phyloP scores from a whole-genome alignment of 2,329 filamentous ascomycete genomes.

The Aspergillus sp. region DNA sequence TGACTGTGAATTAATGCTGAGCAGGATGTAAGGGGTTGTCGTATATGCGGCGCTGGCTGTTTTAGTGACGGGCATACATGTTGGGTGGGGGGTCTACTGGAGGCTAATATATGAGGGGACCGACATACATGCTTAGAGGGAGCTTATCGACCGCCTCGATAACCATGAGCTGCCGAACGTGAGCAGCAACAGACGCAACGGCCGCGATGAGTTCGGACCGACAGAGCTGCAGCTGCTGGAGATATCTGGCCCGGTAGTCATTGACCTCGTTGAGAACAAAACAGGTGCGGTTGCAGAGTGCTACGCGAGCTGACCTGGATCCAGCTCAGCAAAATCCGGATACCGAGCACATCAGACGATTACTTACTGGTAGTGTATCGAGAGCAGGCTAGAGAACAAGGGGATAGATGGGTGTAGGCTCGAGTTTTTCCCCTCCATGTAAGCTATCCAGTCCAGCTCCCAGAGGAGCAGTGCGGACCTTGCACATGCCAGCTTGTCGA shows the following conservation, averaged over 20 bases:
- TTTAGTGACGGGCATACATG: neutral
- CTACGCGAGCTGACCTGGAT: neutral
- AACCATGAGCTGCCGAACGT: neutral
- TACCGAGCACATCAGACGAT: no score
- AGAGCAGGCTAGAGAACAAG: slow-evolving; percentile 4
- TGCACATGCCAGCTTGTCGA: neutral
- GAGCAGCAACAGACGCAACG: neutral
- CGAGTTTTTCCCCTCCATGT: slow-evolving; percentile 3
- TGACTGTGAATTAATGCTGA: neutral
- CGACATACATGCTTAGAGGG: neutral
- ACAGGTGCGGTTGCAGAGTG: neutral
- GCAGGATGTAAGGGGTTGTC: neutral
- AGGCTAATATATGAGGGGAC: no score
- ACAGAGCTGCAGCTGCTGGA: neutral
- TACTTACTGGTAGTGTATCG: slow-evolving; percentile 2
- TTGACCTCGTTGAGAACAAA: neutral
- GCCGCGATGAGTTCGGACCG: neutral
- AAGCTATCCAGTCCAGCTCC: slow-evolving; percentile 14
- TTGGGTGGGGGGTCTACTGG: neutral
- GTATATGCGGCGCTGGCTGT: neutral
- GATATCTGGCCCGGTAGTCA: neutral
- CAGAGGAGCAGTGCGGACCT: slow-evolving; percentile 5
- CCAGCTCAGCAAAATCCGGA: no score
- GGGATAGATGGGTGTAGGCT: slow-evolving; percentile 8
- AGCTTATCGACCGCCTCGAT: neutral